Base-by-base conservation (phyloP, 139 green algal genomes). In the Chlamydomonas eustigma region DNA sequence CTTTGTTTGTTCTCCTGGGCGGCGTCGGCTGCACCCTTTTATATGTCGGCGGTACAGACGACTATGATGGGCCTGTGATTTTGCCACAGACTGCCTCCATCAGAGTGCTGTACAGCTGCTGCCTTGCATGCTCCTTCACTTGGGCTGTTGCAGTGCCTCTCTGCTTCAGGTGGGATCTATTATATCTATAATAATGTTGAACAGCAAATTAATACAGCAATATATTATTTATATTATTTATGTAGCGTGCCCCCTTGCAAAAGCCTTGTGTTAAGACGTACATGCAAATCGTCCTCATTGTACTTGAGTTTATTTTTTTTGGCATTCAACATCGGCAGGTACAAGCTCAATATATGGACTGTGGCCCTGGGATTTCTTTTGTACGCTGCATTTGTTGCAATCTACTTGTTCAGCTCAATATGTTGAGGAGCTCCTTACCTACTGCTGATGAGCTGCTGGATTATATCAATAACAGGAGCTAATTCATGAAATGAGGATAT, bases 1-100 rank as follows among this genome's bases (percentile, higher is more conserved):
- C 87, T 8, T 35, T 88, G 39, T 91, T 91, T 67, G 76, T 75
- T 4, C 67, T 91, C 38, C 73, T 90, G 34, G 78, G 68, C 1
- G 78, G 78, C 28, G 33, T 72, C 65, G 44, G 33, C 33, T 72
- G 65, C 31, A 72, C 65, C 4, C 65, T 72, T 24, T n/a, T 72
- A 6, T 72, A 39, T 4, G 4, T 24, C 65, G 52, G 12, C 52
- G 12, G 12, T 68, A 35, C 52, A 39, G 34, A 25, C 22, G n/a
- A 24, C 22, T 18, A 24, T 18, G 50, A 63, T 63, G 24, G 24
- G 50, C 50, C 50, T 63, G 32, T 72, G 33, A 44, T 33, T 34
- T 12, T 72, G 31, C 65, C 65, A 22, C 3, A 34, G 4, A 12
- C 3, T 6, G 31, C 28, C 24, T 33, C 28, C 8, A n/a, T 72